Evolutionary conservation across 352 stramenopile genomes (phyloP), one percentile per base, ranked within the genome.

Genomic region (Discostella stelligera): DNA sequence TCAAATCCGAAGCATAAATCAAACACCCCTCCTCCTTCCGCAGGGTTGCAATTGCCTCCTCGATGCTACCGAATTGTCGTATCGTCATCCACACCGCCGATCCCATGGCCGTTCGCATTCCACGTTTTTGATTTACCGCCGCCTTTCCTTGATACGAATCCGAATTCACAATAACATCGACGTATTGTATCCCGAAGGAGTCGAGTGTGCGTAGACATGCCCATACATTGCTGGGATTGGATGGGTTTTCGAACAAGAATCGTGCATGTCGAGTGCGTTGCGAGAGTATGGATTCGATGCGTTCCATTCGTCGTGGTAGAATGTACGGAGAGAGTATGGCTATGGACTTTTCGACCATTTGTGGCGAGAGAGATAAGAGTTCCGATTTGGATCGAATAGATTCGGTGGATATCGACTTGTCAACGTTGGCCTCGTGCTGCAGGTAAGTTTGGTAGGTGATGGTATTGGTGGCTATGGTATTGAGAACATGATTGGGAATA

Each of bases 161-260:
- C 0, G 84, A 84, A 53, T 95, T 58, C 0, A 91, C 82, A 25
- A 95, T 81, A 10, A 95, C 65, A 67, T 95, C 85, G 8, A 91
- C 89, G 65, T 94, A 71, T 70, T 95, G 90, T 56, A 93, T 83
- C 0, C 82, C 86, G 78, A 91, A 92, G 10, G 68, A 88, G 76
- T 96, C 93, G 4, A 96, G 59, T 5, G 93, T 95, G 8, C 93
- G 68, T 0, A 96, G 70, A 75, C 90, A 94, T 6, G 93, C 93
- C 83, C 89, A 96, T 2, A 94, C 84, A 78, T 95, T 95, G 18
- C 76, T 87, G 1, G 91, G 89, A 74, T 95, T 94, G 23, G 64
- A 63, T 8, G 89, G 88, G 79, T 93, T 93, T 74, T 95, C 89
- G 74, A 90, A 95, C 10, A 93, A 60, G 68, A 92, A 91, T 54